Base-by-base conservation (phyloP, 306 rosid species). In the Sophora flavescens region DNA sequence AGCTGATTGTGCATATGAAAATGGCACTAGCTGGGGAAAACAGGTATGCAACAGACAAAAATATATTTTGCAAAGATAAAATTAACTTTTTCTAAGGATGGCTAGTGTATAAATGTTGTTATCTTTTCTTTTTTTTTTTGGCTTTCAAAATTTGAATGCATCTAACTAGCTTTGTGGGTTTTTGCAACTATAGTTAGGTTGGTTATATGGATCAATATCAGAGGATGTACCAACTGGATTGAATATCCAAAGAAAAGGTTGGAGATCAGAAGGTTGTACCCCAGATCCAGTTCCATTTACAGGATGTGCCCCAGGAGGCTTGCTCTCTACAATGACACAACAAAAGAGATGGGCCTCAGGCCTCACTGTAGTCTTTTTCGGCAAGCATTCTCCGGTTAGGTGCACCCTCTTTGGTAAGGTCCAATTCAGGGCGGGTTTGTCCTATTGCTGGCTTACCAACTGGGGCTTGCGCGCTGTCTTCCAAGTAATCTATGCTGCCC, bases 281-380 rank as follows among this genome's bases (percentile, higher is more conserved):
- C 88, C 94, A 0, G 76, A 82, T 47, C 90, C 86, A 28, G 80
- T 66, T 0, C 90, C 87, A 3, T 91, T 93, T 73, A 48, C 69
- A 0, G 98, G 98, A 0, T 80, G 88, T 36, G 87, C 88, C 6
- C 96, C 94, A 0, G n/a, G 71, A 0, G 83, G 89, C 5, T 89
- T 87, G 3, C 90, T 92, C 39, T 9, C 73, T 11, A 39, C 89
- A 28, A 57, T 88, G 84, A 68, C 71, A 52, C 97, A 93, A 77
- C 87, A 80, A 32, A 91, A 90, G 72, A 91, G 97, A 78, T 90
- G 90, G 96, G 83, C 76, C 4, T 78, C 87, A 0, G 94, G 98
- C 13, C 81, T 86, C 6, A 78, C 90, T 18, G 96, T 88, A 68
- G 57, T 84, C 60, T 54, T 89, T 10, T 47, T 89, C 28, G 79